These are phyloP conservation scores for Aspergillus cristatus DNA, from an alignment of 495 filamentous ascomycete genomes.

Conservation along the genomic window DNA sequence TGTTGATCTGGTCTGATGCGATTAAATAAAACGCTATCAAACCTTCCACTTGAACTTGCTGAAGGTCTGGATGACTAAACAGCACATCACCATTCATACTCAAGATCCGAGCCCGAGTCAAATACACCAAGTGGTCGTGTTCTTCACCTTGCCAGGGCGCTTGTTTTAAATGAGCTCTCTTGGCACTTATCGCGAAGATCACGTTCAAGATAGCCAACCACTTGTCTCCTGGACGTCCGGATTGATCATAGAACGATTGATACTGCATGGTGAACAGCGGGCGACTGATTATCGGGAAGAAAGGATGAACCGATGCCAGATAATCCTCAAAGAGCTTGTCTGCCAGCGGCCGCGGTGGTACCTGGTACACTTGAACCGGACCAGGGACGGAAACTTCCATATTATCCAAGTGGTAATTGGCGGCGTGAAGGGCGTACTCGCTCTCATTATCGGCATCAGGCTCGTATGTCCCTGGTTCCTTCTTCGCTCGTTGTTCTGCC, in stretches of 20 bases:
- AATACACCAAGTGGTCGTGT: constrained; percentile 50
- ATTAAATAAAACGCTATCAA: constrained; percentile 55
- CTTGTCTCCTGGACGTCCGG: constrained; percentile 35
- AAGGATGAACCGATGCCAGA: constrained; percentile 48
- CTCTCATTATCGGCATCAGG: constrained; percentile 17
- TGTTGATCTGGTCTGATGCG: constrained; percentile 51
- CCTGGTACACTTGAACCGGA: constrained; percentile 41
- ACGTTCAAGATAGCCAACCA: constrained; percentile 58
- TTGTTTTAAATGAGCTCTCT: constrained; percentile 46
- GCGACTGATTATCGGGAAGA: constrained; percentile 52
- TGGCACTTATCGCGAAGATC: constrained; percentile 55
- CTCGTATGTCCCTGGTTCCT: constrained; percentile 24
- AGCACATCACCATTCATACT: constrained; percentile 45
- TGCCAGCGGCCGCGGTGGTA: constrained; percentile 45
- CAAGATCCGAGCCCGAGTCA: constrained; percentile 50
- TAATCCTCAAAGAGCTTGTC: constrained; percentile 49
- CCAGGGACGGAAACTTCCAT: constrained; percentile 38
- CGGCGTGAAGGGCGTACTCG: constrained; percentile 29
- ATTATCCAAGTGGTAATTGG: constrained; percentile 54
- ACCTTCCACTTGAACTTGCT: constrained; percentile 52
- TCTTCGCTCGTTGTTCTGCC: constrained; percentile 24
- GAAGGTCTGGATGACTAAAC: constrained; percentile 50
- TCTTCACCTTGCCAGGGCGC: constrained; percentile 41
- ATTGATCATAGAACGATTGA: constrained; percentile 31
- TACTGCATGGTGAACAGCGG: constrained; percentile 37